phyloP scores from a whole-genome alignment of 2,329 filamentous ascomycete species.

The Botrytis byssoidea region DNA sequence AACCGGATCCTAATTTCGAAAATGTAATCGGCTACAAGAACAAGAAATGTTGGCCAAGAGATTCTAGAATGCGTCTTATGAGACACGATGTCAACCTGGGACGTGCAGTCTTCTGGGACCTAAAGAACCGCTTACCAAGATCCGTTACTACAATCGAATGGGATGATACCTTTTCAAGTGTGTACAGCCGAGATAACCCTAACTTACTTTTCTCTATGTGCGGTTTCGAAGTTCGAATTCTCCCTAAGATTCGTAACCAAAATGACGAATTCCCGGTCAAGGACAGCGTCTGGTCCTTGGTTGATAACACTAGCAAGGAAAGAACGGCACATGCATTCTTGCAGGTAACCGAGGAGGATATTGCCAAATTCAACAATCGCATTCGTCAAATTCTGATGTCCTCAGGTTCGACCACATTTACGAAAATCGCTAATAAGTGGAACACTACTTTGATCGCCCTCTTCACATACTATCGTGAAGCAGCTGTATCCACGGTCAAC shows the following conservation, averaged over 20 bases:
- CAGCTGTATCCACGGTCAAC: slow-evolving; percentile 91
- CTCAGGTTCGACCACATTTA: slow-evolving; percentile 98
- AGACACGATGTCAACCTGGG: slow-evolving; percentile 97
- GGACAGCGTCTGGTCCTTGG: slow-evolving; percentile 96
- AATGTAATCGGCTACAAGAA: slow-evolving; percentile 99
- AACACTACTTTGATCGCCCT: slow-evolving; percentile 95
- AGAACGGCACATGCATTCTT: slow-evolving; percentile 96
- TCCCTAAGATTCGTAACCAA: slow-evolving; percentile 91
- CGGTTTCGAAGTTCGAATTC: slow-evolving; percentile 93
- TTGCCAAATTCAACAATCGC: slow-evolving; percentile 98
- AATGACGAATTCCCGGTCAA: slow-evolving; percentile 97
- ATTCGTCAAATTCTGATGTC: slow-evolving; percentile 99
- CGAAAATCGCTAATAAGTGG: slow-evolving; percentile 99
- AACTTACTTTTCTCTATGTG: slow-evolving; percentile 97
- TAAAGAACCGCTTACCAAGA: slow-evolving; percentile 93
- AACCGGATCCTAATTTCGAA: slow-evolving; percentile 98
- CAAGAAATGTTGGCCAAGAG: slow-evolving; percentile 98
- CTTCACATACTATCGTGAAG: slow-evolving; percentile 98
- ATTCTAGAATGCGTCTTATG: slow-evolving; percentile 98
- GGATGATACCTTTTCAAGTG: slow-evolving; percentile 97
- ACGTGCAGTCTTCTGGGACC: slow-evolving; percentile 96
- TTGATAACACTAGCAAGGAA: slow-evolving; percentile 95
- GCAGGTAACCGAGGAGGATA: slow-evolving; percentile 96
- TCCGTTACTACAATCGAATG: slow-evolving; percentile 97
- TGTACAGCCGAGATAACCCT: slow-evolving; percentile 97